Evolutionary conservation across 2,329 filamentous ascomycete genomes (phyloP).

Genomic region (Parasarocladium wereldwijsianum): DNA sequence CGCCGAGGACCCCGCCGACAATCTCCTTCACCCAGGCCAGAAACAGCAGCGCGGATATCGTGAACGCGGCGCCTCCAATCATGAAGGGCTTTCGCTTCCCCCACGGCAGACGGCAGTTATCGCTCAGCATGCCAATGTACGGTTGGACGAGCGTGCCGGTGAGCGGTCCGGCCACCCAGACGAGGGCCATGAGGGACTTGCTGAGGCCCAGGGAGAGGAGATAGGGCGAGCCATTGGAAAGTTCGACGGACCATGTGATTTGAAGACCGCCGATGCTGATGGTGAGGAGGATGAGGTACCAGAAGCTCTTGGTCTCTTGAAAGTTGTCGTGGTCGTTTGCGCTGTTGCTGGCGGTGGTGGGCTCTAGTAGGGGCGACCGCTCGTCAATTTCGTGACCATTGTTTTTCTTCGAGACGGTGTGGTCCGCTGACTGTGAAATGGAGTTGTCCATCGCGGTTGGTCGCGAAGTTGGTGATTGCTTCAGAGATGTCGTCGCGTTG

Average conservation of each 20-base stretch:
- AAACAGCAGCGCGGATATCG: conserved; percentile 50
- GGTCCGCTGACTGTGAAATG: conserved; percentile 9
- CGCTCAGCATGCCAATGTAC: conserved; percentile 68
- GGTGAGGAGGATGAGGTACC: conserved; percentile 77
- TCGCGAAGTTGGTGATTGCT: too few species aligned
- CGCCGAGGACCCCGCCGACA: conserved; percentile 47
- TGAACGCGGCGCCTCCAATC: conserved; percentile 52
- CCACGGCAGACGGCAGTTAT: conserved; percentile 60
- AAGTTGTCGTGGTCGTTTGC: conserved; percentile 11
- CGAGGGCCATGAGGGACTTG: conserved; percentile 69
- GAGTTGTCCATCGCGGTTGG: conserved; percentile 1
- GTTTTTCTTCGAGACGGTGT: too few species aligned
- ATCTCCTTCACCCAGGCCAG: conserved; percentile 64
- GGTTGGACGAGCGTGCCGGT: conserved; percentile 70
- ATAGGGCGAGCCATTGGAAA: conserved; percentile 83
- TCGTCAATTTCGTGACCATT: conserved; percentile 13
- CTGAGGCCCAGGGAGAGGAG: conserved; percentile 67
- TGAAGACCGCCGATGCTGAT: conserved; percentile 79
- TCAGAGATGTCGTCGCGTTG: too few species aligned
- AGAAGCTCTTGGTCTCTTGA: conserved; percentile 62
- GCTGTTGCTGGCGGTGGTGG: conserved; percentile 4
- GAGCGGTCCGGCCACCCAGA: conserved; percentile 73
- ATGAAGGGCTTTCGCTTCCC: conserved; percentile 75
- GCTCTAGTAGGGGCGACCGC: conserved; percentile 16
- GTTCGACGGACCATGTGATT: conserved; percentile 89